Conservation (phyloP, 108 stramenopile species). For the Nitzschia inconspicua region DNA sequence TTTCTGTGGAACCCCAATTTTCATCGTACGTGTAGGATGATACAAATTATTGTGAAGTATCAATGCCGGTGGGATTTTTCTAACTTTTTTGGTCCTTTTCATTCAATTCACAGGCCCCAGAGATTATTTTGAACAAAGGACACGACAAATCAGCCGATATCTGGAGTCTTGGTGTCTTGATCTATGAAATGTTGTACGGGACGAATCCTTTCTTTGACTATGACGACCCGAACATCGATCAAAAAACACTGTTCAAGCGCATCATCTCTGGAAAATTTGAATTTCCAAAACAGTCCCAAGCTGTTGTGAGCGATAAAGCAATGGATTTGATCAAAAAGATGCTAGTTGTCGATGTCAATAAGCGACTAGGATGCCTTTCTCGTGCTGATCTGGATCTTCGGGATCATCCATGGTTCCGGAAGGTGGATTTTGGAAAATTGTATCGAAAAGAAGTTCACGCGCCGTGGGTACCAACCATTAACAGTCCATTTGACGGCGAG, state of each 20-base stretch:
- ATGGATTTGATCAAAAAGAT: slow-evolving; percentile 45
- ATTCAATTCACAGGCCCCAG: slow-evolving; percentile 71
- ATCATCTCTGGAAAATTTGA: slow-evolving; percentile 60
- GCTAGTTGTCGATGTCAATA: slow-evolving; percentile 41
- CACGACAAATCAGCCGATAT: slow-evolving; percentile 91
- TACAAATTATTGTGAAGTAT: slow-evolving; percentile 49
- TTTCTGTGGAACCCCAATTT: slow-evolving; percentile 94
- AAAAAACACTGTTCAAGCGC: slow-evolving; percentile 70
- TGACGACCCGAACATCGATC: slow-evolving; percentile 45
- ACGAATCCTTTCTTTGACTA: slow-evolving; percentile 64
- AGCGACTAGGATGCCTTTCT: slow-evolving; percentile 54
- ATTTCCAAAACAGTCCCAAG: slow-evolving; percentile 18
- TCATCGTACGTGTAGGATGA: slow-evolving; percentile 84
- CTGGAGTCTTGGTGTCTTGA: slow-evolving; percentile 88
- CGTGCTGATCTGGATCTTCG: slow-evolving; percentile 52
- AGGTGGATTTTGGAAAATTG: slow-evolving; percentile 68
- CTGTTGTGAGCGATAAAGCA: slow-evolving; percentile 15
- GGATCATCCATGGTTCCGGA: slow-evolving; percentile 69
- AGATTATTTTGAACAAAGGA: slow-evolving; percentile 78
- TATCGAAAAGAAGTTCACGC: slow-evolving; percentile 59
- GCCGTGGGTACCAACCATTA: slow-evolving; percentile 87
- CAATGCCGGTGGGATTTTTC: too few species aligned
- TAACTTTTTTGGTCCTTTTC: background rate
- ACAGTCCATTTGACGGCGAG: background rate
- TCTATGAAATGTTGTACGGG: slow-evolving; percentile 84